phyloP scores from a whole-genome alignment of 1,284 basidiomycete genomes.

The Cutaneotrichosporon arboriforme region DNA sequence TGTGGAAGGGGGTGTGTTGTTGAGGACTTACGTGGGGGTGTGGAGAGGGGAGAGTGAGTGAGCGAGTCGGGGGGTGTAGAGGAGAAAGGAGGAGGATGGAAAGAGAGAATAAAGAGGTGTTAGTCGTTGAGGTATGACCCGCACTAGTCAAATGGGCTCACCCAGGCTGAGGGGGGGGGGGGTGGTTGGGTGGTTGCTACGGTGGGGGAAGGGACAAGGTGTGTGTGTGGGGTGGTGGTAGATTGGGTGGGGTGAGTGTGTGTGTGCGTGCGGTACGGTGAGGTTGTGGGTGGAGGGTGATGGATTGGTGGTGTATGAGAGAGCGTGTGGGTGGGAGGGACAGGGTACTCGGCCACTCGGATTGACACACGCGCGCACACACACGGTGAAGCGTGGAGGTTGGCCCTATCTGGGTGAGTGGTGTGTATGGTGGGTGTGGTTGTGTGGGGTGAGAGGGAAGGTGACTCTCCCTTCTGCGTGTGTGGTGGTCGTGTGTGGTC shows the following conservation, averaged over 20 bases:
- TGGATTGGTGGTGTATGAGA: background rate
- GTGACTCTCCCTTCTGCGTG: no score
- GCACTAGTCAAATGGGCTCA: slow-evolving; percentile 1
- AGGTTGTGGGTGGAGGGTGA: background rate
- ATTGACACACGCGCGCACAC: no score
- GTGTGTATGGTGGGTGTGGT: no score
- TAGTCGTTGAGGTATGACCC: slow-evolving; percentile 2
- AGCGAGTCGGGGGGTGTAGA: slow-evolving; percentile 2
- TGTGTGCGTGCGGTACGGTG: background rate
- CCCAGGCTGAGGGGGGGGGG: background rate
- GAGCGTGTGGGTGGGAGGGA: background rate
- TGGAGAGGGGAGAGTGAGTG: background rate
- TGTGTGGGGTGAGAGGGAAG: no score
- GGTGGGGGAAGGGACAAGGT: slow-evolving; percentile 1
- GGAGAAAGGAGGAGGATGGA: slow-evolving; percentile 9
- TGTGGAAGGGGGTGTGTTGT: slow-evolving; percentile 4
- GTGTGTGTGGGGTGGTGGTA: background rate
- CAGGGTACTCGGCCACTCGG: no score
- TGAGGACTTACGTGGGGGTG: slow-evolving; percentile 17
- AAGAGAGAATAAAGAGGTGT: slow-evolving; percentile 4
- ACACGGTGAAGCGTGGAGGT: no score
- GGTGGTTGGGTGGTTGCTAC: no score
- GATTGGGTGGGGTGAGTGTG: background rate
- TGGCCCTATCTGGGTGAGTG: no score
- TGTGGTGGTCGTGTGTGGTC: background rate